phyloP scores from a whole-genome alignment of 2,329 filamentous ascomycete species.

The Tolypocladium album region DNA sequence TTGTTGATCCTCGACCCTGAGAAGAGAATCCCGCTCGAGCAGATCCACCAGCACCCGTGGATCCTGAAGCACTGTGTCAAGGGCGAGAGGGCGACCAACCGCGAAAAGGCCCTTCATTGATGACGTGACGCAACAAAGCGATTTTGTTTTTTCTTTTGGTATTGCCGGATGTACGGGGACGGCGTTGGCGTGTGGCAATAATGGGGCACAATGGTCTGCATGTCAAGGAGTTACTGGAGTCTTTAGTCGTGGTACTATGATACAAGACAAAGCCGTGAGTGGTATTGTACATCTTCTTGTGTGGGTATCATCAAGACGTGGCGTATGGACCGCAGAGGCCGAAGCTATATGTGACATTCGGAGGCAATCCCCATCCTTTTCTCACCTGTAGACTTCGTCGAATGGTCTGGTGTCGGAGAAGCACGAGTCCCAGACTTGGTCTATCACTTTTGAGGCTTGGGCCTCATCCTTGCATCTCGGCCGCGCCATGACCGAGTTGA shows the following conservation, averaged over 20 bases:
- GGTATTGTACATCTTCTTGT: neutral
- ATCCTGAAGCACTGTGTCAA: slow-evolving; percentile 87
- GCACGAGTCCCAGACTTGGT: slow-evolving; percentile 98
- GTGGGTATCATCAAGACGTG: slow-evolving; percentile 5
- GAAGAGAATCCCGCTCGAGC: slow-evolving; percentile 81
- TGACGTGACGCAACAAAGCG: neutral
- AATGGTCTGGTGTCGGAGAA: slow-evolving; percentile 91
- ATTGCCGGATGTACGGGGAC: neutral
- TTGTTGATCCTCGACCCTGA: slow-evolving; percentile 87
- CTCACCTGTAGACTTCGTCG: slow-evolving; percentile 83
- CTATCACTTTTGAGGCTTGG: slow-evolving; percentile 79
- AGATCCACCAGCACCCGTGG: slow-evolving; percentile 87
- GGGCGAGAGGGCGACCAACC: slow-evolving; percentile 41
- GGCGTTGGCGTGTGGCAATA: slow-evolving; percentile 6
- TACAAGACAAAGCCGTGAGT: neutral
- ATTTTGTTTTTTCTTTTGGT: neutral
- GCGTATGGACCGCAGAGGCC: neutral
- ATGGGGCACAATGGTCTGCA: slow-evolving; percentile 15
- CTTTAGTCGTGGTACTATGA: neutral
- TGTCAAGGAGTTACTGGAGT: slow-evolving; percentile 15
- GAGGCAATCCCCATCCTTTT: neutral
- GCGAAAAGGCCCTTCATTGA: slow-evolving; percentile 27
- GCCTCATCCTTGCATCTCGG: slow-evolving; percentile 76
- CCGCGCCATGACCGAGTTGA: slow-evolving; percentile 66
- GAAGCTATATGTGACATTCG: neutral